Evolutionary conservation across 2,329 filamentous ascomycete genomes (phyloP).

Genomic region (Dothistroma septosporum): DNA sequence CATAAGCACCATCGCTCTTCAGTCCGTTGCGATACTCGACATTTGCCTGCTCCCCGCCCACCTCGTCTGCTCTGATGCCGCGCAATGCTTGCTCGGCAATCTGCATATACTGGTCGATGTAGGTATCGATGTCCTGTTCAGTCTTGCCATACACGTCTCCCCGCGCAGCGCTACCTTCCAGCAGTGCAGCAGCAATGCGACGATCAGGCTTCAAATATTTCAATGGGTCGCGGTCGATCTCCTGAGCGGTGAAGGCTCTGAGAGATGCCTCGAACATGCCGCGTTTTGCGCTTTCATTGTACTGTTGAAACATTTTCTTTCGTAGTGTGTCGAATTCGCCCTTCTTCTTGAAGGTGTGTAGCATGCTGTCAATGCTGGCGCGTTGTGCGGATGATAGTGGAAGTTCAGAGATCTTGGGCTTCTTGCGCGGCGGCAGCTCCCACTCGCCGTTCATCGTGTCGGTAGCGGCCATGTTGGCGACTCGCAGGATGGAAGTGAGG

Average conservation of each 20-base stretch:
- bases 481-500: not conserved
- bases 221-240: conserved; percentile 68
- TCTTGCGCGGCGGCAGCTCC: conserved; percentile 45
- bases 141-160: conserved; percentile 71
- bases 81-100: conserved; percentile 68
- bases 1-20: conserved; percentile 72
- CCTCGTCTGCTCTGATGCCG: conserved; percentile 61
- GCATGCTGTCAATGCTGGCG: conserved; percentile 67
- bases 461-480: conserved; percentile 23
- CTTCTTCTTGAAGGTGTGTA: conserved; percentile 82
- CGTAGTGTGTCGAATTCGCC: conserved; percentile 75
- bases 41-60: conserved; percentile 65
- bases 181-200: conserved; percentile 67
- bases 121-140: conserved; percentile 60
- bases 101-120: conserved; percentile 61
- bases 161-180: conserved; percentile 73
- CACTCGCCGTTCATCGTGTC: conserved; percentile 27
- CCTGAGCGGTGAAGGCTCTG: conserved; percentile 59
- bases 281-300: conserved; percentile 52
- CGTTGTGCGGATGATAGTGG: conserved; percentile 70
- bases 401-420: conserved; percentile 70
- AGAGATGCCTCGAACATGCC: conserved; percentile 36
- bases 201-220: conserved; percentile 69
- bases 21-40: conserved; percentile 62
- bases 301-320: conserved; percentile 72